Conservation (phyloP, 352 stramenopile genomes). For the Pythium sp. region DNA sequence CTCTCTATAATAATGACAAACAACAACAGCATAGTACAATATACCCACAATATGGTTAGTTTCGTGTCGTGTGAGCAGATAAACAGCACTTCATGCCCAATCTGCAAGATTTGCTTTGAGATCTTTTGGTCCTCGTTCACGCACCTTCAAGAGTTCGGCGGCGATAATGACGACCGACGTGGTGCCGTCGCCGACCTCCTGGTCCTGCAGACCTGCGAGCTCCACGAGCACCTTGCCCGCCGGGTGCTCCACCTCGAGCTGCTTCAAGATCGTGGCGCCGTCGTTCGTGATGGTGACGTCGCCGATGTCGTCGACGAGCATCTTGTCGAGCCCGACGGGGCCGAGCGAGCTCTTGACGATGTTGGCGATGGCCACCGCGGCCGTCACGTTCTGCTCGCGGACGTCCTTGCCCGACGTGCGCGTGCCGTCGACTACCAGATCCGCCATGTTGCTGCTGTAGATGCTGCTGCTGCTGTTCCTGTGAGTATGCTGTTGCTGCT, state of each 20-base stretch:
- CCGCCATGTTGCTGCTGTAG: constrained; percentile 35
- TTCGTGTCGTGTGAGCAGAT: background rate
- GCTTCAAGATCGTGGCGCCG: constrained; percentile 99
- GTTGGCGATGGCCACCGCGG: constrained; percentile 98
- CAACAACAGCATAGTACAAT: constrained; percentile 7
- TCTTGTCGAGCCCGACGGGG: constrained; percentile 99
- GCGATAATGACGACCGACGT: constrained; percentile 99
- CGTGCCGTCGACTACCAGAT: constrained; percentile 89
- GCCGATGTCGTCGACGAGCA: constrained; percentile 97
- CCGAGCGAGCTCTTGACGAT: constrained; percentile 99
- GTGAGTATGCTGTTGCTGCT: background rate
- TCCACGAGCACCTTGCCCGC: constrained; percentile 98
- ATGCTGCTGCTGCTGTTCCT: constrained; percentile 4
- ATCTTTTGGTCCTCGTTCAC: constrained; percentile 4
- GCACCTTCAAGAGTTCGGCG: constrained; percentile 93
- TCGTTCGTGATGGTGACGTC: constrained; percentile 99
- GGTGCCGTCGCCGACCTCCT: constrained; percentile 99
- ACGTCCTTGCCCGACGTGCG: constrained; percentile 92
- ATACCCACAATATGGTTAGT: constrained; percentile 3
- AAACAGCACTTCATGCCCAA: background rate
- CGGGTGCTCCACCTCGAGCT: constrained; percentile 99
- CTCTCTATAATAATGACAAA: constrained; percentile 54
- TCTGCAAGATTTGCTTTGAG: constrained; percentile 14
- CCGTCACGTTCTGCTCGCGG: constrained; percentile 95
- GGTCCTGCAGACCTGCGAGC: constrained; percentile 97